Evolutionary conservation across 2,329 filamentous ascomycete species (phyloP).

Genomic region (Aspergillus niger): DNA sequence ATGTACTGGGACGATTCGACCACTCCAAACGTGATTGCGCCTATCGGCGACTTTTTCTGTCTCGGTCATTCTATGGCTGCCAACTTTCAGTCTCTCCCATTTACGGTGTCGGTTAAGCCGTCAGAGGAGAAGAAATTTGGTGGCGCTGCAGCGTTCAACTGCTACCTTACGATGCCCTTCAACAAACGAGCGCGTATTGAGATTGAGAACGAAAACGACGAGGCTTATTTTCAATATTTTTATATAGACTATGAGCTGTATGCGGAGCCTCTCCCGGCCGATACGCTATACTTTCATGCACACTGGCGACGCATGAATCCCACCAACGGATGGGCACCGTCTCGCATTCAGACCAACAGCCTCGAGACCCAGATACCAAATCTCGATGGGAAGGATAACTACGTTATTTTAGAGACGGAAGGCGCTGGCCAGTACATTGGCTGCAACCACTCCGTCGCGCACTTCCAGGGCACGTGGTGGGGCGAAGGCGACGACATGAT

Average conservation of each 20-base stretch:
- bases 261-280: conserved; percentile 26
- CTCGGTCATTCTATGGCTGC: no score
- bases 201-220: conserved; percentile 35
- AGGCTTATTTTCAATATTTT: conserved; percentile 40
- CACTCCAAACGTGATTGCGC: no score
- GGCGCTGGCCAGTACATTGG: conserved; percentile 36
- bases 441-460: conserved; percentile 36
- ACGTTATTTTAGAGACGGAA: conserved; percentile 34
- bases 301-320: conserved; percentile 38
- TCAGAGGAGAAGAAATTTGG: no score
- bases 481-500: conserved; percentile 42
- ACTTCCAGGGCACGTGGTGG: conserved; percentile 41
- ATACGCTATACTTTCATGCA: conserved; percentile 37
- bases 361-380: no score
- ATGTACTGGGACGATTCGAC: no score
- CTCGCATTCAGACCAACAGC: no score
- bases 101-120: no score
- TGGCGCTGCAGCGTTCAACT: no score
- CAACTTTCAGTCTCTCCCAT: no score
- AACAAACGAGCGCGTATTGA: no score
- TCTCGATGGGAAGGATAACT: conserved; percentile 19
- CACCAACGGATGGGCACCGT: conserved; percentile 27
- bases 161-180: no score
- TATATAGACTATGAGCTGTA: conserved; percentile 41
- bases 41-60: no score